Conservation (phyloP, 805 yeast genomes). For the Zygoascus ofunaensis region DNA sequence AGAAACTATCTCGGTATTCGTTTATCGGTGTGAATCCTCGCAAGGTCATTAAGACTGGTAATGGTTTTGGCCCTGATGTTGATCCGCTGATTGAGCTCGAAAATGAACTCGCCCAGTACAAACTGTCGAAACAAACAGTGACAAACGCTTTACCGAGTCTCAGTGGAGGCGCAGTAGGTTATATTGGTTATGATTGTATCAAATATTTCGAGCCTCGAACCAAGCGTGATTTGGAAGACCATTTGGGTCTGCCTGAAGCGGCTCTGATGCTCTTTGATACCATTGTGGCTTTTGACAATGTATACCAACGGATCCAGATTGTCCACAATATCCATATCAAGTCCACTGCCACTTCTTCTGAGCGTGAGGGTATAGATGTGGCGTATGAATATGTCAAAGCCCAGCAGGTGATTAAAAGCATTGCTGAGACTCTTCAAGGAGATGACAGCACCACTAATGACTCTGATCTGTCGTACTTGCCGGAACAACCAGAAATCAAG, state of each 20-base stretch:
- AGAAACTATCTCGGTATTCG: conserved; percentile 80
- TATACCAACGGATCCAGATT: conserved; percentile 84
- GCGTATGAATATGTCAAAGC: conserved; percentile 40
- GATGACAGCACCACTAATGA: conserved; percentile 9
- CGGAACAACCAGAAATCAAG: conserved; percentile 66
- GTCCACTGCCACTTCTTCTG: not conserved
- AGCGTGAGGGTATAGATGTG: conserved; percentile 14
- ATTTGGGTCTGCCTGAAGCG: conserved; percentile 81
- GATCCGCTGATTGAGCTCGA: conserved; percentile 79
- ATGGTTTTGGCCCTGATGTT: conserved; percentile 47
- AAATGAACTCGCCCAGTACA: conserved; percentile 53
- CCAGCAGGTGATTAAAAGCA: conserved; percentile 39
- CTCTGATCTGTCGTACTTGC: conserved; percentile 35
- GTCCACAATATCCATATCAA: conserved; percentile 63
- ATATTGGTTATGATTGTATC: conserved; percentile 91
- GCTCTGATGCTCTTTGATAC: conserved; percentile 85
- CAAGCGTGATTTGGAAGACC: conserved; percentile 62
- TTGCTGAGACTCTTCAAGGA: conserved; percentile 34
- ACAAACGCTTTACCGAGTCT: conserved; percentile 53
- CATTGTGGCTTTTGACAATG: conserved; percentile 87
- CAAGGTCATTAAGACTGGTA: conserved; percentile 77
- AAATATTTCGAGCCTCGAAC: conserved; percentile 95
- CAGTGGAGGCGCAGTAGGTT: conserved; percentile 96
- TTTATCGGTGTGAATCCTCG: conserved; percentile 84
- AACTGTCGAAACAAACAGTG: conserved; percentile 44